Percentiles rank a stretch among this genome's conserved stretches.
phyloP scores from a whole-genome alignment of 2,329 filamentous ascomycete species.

The Kalaharituber pfeilii region DNA sequence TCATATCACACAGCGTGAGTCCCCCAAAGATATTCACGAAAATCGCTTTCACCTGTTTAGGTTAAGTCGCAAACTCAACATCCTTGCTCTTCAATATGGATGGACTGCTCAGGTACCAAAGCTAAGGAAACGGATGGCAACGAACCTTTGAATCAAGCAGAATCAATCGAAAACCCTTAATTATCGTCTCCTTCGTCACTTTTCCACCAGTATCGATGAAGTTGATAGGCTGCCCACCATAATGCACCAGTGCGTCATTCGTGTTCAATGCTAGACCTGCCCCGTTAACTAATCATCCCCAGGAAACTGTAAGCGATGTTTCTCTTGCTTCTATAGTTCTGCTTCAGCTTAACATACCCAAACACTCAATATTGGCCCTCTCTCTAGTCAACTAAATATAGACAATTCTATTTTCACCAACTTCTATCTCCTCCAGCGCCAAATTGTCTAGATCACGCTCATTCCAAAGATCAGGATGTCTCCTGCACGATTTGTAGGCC shows the following conservation, averaged over 20 bases:
- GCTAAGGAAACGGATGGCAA: no score
- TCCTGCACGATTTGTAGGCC: neutral
- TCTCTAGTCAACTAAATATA: constrained; percentile 47
- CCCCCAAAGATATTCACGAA: no score
- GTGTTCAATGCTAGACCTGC: constrained; percentile 87
- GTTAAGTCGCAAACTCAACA: no score
- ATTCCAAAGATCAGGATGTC: neutral
- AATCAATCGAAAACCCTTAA: no score
- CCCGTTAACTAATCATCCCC: constrained; percentile 52
- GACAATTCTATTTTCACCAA: constrained; percentile 57
- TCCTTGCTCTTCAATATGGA: no score
- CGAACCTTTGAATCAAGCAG: no score
- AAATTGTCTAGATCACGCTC: neutral
- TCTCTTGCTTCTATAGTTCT: constrained; percentile 2
- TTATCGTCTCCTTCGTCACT: constrained; percentile 65
- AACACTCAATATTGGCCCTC: constrained; percentile 52
- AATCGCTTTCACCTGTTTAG: no score
- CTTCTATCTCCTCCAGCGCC: constrained; percentile 38
- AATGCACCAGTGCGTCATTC: constrained; percentile 54
- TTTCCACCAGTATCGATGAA: constrained; percentile 85
- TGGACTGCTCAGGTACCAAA: no score
- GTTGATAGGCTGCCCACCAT: constrained; percentile 55
- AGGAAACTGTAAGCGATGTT: neutral
- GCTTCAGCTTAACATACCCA: constrained; percentile 29
- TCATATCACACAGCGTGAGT: no score